Percentiles rank a stretch among this genome's conserved stretches.
These are phyloP conservation scores for Eucalyptus curtisii DNA, from an alignment of 345 rosid species.

Conservation along the genomic window DNA sequence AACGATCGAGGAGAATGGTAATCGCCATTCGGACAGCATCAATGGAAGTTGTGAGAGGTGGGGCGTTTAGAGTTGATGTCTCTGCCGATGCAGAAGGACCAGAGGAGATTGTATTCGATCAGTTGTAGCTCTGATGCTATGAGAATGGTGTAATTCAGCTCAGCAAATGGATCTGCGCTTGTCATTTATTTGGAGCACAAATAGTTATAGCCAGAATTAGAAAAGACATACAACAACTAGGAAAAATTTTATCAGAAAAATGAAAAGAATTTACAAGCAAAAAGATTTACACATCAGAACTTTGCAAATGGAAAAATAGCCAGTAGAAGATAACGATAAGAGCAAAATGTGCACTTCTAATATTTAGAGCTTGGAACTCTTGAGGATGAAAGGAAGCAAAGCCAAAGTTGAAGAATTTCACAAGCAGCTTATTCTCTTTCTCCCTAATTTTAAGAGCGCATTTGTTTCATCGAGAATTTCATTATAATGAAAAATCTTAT, in stretches of 20 bases:
- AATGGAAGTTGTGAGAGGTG: not conserved
- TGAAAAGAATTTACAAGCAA: not conserved
- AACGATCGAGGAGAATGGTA: not conserved
- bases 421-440: not conserved
- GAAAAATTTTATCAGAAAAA: not conserved
- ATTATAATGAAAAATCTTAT: no score
- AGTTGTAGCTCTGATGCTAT: not conserved
- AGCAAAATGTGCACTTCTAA: not conserved
- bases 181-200: not conserved
- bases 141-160: not conserved
- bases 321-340: not conserved
- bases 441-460: not conserved
- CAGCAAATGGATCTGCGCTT: not conserved
- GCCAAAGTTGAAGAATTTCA: not conserved
- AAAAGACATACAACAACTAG: not conserved
- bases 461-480: not conserved
- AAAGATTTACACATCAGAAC: not conserved
- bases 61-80: not conserved
- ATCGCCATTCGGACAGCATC: not conserved
- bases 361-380: not conserved
- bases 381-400: not conserved
- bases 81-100: not conserved
- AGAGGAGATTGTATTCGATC: not conserved
- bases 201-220: not conserved
- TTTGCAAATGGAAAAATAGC: not conserved